phyloP scores from a whole-genome alignment of 2,329 filamentous ascomycete genomes.

The Tolypocladium pustulatum region DNA sequence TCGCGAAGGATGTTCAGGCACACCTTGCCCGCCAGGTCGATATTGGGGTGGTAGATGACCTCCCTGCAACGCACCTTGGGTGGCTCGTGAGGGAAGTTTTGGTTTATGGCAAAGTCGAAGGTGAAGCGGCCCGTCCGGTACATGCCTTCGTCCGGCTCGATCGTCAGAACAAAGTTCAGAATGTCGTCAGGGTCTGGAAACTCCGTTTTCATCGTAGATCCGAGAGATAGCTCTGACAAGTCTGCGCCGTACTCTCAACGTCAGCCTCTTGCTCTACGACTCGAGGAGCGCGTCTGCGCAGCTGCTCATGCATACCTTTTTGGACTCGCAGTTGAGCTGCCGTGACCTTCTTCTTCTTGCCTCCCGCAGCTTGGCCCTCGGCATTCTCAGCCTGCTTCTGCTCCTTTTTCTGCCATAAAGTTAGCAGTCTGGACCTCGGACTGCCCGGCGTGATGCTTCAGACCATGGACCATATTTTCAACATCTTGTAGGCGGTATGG shows the following conservation, averaged over 20 bases:
- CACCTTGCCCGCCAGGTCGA: conserved; percentile 94
- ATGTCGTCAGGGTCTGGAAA: conserved; percentile 80
- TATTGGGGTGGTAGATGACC: conserved; percentile 99
- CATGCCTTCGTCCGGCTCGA: conserved; percentile 75
- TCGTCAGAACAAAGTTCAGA: conserved; percentile 71
- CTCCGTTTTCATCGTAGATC: conserved; percentile 68
- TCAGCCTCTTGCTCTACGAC: background rate
- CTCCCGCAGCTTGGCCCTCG: conserved; percentile 54
- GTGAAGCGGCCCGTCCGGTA: conserved; percentile 84
- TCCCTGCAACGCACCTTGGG: conserved; percentile 95
- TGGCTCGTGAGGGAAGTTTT: conserved; percentile 93
- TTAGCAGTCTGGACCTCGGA: conserved; percentile 7
- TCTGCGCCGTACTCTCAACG: conserved; percentile 35
- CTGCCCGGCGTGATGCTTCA: conserved; percentile 11
- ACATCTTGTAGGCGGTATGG: conserved; percentile 51
- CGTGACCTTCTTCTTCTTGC: conserved; percentile 98
- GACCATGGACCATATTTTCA: conserved; percentile 99
- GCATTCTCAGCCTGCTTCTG: conserved; percentile 90
- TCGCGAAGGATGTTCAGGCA: conserved; percentile 95
- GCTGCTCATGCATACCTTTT: conserved; percentile 54
- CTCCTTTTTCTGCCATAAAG: conserved; percentile 68
- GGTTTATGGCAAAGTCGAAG: conserved; percentile 86
- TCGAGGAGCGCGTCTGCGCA: background rate
- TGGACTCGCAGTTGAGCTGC: conserved; percentile 91
- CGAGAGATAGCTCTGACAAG: conserved; percentile 69